A percentile compares a stretch with the other conserved stretches of the same genome.
These are phyloP conservation scores for Ceriops tagal DNA, from an alignment of 345 rosid species.

Conservation along the genomic window DNA sequence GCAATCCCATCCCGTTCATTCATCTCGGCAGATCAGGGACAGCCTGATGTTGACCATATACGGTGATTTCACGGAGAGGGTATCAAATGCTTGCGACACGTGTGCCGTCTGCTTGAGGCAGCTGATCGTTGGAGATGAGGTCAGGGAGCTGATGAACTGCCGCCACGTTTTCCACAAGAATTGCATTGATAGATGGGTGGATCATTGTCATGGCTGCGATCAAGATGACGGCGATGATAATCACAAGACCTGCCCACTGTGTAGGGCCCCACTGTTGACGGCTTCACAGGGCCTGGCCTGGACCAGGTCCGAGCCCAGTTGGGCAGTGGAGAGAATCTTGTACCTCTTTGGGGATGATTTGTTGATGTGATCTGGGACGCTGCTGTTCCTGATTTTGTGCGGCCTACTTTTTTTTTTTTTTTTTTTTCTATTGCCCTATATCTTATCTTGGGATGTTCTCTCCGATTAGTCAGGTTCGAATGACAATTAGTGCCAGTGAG, in stretches of 20 bases:
- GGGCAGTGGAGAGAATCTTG: conserved; percentile 86
- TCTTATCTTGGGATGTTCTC: not conserved
- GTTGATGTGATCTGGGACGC: conserved; percentile 26
- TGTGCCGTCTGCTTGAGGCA: conserved; percentile 81
- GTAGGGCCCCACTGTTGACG: conserved; percentile 75
- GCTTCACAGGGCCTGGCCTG: conserved; percentile 36
- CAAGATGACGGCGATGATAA: conserved; percentile 24
- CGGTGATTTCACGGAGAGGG: conserved; percentile 47
- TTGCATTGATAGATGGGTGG: conserved; percentile 87
- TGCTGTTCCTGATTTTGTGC: no score
- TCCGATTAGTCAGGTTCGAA: no score
- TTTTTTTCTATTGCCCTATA: no score
- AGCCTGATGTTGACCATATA: conserved; percentile 55
- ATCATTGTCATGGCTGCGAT: conserved; percentile 45
- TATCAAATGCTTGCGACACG: conserved; percentile 38
- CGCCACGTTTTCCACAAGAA: conserved; percentile 85
- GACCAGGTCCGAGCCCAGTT: conserved; percentile 66
- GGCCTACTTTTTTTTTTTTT: not conserved
- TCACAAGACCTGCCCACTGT: conserved; percentile 73
- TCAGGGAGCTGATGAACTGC: conserved; percentile 78
- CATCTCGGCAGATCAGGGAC: conserved; percentile 49
- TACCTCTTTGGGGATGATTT: conserved; percentile 92
- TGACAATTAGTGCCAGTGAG: no score
- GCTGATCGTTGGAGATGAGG: conserved; percentile 52
- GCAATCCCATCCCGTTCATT: conserved; percentile 14